phyloP scores from a whole-genome alignment of 129 eudicot species.

The Centaurea solstitialis region DNA sequence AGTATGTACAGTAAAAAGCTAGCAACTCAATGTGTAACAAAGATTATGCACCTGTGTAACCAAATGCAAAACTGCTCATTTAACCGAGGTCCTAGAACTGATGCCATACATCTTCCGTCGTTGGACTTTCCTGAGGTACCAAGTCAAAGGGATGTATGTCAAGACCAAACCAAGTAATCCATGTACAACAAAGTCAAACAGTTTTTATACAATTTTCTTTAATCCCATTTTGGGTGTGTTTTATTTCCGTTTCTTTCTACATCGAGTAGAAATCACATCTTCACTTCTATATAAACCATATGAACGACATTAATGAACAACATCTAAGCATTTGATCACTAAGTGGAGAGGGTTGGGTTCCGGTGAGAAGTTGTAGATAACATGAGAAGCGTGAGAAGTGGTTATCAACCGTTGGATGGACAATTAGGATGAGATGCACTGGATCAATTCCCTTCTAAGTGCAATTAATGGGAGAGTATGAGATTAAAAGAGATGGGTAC shows the following conservation, averaged over 20 bases:
- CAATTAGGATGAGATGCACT: too few relatives aligned
- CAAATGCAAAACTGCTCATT: conserved; percentile 18
- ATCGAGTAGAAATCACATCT: background rate
- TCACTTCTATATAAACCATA: background rate
- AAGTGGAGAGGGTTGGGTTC: background rate
- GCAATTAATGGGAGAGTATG: too few relatives aligned
- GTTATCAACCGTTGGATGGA: too few relatives aligned
- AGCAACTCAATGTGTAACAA: conserved; percentile 23
- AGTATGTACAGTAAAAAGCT: conserved; percentile 28
- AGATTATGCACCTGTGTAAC: conserved; percentile 13
- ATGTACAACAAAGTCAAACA: background rate
- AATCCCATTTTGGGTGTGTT: background rate
- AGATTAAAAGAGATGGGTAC: too few relatives aligned
- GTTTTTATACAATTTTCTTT: background rate
- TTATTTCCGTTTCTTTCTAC: background rate
- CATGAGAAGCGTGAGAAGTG: too few relatives aligned
- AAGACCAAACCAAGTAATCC: background rate
- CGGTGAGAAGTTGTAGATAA: too few relatives aligned
- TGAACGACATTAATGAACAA: background rate
- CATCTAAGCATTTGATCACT: background rate
- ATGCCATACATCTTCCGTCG: conserved; percentile 22
- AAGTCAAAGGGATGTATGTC: background rate
- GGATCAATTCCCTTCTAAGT: too few relatives aligned
- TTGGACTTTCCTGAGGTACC: conserved; percentile 22
- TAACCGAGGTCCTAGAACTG: conserved; percentile 19